phyloP scores from a whole-genome alignment of 164 flowering plant genomes.

The Nymphaea colorata region DNA sequence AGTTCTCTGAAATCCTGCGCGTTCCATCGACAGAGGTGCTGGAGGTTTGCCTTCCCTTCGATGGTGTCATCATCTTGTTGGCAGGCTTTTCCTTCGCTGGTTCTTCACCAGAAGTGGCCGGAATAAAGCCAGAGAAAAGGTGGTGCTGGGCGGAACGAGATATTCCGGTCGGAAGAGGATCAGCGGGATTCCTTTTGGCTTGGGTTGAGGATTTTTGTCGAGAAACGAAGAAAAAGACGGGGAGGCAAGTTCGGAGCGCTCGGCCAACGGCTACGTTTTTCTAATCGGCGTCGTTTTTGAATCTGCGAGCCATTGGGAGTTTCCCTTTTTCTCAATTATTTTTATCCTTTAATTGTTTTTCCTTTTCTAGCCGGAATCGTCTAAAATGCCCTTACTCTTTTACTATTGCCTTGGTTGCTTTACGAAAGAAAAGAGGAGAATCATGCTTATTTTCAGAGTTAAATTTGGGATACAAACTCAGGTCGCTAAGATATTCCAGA shows the following conservation, averaged over 20 bases:
- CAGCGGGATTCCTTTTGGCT: conserved; percentile 23
- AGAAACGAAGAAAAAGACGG: background rate
- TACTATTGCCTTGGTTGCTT: no score
- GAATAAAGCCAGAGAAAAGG: background rate
- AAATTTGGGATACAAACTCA: no score
- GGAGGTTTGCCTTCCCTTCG: background rate
- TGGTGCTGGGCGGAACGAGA: background rate
- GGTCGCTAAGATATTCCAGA: no score
- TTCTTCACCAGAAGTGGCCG: background rate
- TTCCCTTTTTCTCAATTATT: background rate
- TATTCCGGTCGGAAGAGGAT: conserved; percentile 1
- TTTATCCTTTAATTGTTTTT: no score
- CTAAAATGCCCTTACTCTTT: no score
- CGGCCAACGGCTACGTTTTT: conserved; percentile 56
- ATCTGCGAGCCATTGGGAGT: conserved; percentile 1
- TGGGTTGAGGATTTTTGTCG: background rate
- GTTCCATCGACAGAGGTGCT: background rate
- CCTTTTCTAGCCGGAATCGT: no score
- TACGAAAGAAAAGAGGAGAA: no score
- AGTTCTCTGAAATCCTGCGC: background rate
- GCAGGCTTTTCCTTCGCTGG: no score
- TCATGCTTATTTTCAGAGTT: no score
- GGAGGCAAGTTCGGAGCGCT: conserved; percentile 15
- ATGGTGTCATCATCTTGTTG: background rate
- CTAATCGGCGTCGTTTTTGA: conserved; percentile 3